Evolutionary conservation across 2,329 filamentous ascomycete genomes (phyloP).

Genomic region (Mycosphaerella arachidis): DNA sequence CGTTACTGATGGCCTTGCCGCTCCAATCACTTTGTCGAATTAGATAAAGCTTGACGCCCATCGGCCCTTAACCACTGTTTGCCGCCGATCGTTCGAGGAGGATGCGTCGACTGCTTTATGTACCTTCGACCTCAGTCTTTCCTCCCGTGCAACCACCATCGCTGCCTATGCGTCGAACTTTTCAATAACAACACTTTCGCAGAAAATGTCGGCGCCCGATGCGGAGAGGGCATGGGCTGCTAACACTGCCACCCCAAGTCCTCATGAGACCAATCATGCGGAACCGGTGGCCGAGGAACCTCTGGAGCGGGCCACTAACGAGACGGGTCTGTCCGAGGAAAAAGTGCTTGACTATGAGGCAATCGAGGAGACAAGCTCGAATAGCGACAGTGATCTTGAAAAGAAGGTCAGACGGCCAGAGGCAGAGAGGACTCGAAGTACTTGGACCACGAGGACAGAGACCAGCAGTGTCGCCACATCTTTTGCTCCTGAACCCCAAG

Average conservation of each 20-base stretch:
- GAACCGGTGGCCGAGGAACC: slow-evolving; percentile 40
- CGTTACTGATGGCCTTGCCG: neutral
- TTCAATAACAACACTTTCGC: neutral
- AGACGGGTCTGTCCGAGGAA: slow-evolving; percentile 34
- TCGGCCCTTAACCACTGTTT: slow-evolving; percentile 4
- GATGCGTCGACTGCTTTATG: slow-evolving; percentile 7
- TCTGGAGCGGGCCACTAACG: slow-evolving; percentile 33
- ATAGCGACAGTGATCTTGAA: slow-evolving; percentile 22
- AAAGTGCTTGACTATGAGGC: slow-evolving; percentile 31
- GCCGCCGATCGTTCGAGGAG: slow-evolving; percentile 1
- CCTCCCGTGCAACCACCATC: neutral
- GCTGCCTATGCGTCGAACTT: neutral
- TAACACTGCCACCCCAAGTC: slow-evolving; percentile 13
- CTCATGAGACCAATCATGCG: slow-evolving; percentile 28
- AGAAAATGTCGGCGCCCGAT: slow-evolving; percentile 17
- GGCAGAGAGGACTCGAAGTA: slow-evolving; percentile 27
- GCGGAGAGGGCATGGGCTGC: slow-evolving; percentile 15
- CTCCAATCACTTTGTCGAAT: slow-evolving; percentile 2
- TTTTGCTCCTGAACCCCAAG: slow-evolving; percentile 15
- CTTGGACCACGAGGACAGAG: slow-evolving; percentile 32
- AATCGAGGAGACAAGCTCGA: slow-evolving; percentile 22
- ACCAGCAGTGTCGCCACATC: slow-evolving; percentile 31
- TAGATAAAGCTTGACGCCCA: neutral
- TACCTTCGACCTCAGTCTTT: neutral
- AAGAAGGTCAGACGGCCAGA: slow-evolving; percentile 11